These are phyloP conservation scores for Heritiera littoralis DNA, from an alignment of 345 rosid genomes.

Conservation along the genomic window DNA sequence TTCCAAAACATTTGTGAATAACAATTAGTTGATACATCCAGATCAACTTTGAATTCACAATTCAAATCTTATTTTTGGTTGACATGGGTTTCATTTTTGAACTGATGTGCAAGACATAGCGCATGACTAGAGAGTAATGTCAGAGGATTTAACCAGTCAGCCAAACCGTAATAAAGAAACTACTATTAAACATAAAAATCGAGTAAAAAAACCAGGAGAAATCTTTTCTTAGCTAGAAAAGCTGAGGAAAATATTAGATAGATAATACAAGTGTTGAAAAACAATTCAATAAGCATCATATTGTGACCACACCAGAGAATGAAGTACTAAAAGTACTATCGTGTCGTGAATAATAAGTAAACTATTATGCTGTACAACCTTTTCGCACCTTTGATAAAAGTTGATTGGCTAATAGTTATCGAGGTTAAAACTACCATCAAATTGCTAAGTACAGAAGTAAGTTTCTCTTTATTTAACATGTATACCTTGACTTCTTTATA, in stretches of 20 bases:
- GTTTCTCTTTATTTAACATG: background rate
- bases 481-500: constrained; percentile 90
- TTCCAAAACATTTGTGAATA: background rate
- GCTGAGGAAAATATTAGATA: background rate
- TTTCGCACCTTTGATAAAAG: background rate
- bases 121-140: background rate
- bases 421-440: background rate
- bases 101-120: background rate
- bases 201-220: background rate
- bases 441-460: constrained; percentile 7
- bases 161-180: background rate
- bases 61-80: background rate
- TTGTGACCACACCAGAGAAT: background rate
- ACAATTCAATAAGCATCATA: background rate
- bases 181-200: background rate
- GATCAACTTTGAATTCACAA: background rate
- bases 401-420: background rate
- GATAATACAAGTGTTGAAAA: constrained; percentile 11
- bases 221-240: background rate
- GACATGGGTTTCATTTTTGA: background rate
- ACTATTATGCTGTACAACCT: background rate
- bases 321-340: background rate
- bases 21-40: constrained; percentile 11
- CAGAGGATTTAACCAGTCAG: background rate
- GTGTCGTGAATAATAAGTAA: background rate